Evolutionary conservation across 148 eudicot species (phyloP), one percentile per base, ranked within the genome.

Genomic region (Rhododendron kiyosumense): DNA sequence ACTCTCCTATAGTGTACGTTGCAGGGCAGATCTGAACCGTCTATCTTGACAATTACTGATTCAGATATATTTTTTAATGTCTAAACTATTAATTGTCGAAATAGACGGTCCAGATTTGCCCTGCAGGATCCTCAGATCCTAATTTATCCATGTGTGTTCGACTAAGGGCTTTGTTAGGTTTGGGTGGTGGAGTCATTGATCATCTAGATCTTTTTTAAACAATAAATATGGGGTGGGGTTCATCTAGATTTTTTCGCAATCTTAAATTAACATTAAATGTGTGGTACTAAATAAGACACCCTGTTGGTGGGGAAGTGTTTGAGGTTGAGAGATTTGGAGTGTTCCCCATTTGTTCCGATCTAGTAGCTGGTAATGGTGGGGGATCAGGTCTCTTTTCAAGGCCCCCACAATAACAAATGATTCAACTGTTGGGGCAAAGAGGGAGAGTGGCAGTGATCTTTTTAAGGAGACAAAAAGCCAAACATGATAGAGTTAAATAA

Each of bases 201-300:
- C 46, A 34, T 36, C 30, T 26, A 46, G 57, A 73, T 69, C 71
- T 87, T 74, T 34, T 4, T 51, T 6, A 41, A 32, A 32, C 1
- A 32, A 32, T 41, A 41, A 41, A 41, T 41, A 41, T 41, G 45
- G 45, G 51, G 84, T 78, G 84, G 86, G 86, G 84, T 34, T 3
- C 30, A 34, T 51, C 30, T 26, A 34, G 71, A 73, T 69, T 57
- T 87, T 74, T 34, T 4, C 38, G 76, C 59, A 69, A 49, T 82
- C 74, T 71, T 87, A 84, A 76, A 77, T 1, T 41, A 18, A 18
- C 48, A 71, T n/a, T 54, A 52, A 74, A 54, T 61, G 15, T 81
- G 84, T 84, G 89, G 87, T 24, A 81, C 67, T 41, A 32, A 87
- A 81, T 87, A 71, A 84, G 78, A 85, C 89, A 87, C 77, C 78